Evolutionary conservation across 805 yeast species (phyloP).

Genomic region (Blastobotrys americana): DNA sequence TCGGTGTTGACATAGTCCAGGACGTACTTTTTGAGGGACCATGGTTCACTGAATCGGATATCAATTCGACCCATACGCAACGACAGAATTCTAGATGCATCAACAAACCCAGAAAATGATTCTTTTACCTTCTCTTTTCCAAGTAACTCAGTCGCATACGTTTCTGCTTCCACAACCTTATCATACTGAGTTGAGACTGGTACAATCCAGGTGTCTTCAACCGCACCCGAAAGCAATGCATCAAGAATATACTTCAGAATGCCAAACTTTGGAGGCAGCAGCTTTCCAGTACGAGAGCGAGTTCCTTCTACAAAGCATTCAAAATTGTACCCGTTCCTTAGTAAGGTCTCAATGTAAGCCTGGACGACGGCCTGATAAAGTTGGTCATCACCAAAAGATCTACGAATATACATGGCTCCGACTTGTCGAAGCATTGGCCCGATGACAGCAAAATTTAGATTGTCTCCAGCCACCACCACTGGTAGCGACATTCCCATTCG

Average conservation of each 20-base stretch:
- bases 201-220: constrained; percentile 38
- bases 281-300: constrained; percentile 58
- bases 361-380: constrained; percentile 37
- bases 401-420: constrained; percentile 54
- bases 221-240: constrained; percentile 38
- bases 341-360: constrained; percentile 41
- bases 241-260: constrained; percentile 47
- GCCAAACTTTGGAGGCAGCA: constrained; percentile 56
- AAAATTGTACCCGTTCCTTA: constrained; percentile 42
- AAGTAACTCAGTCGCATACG: constrained; percentile 48
- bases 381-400: constrained; percentile 41
- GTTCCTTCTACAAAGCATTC: constrained; percentile 65
- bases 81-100: constrained; percentile 29
- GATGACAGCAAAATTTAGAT: constrained; percentile 50
- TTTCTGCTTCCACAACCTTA: constrained; percentile 48
- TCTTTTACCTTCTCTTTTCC: constrained; percentile 54
- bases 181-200: constrained; percentile 57
- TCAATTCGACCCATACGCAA: constrained; percentile 36
- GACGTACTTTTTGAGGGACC: constrained; percentile 33
- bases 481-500: constrained; percentile 50
- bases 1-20: constrained; percentile 24
- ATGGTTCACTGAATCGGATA: constrained; percentile 35
- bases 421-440: constrained; percentile 43
- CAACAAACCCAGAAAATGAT: constrained; percentile 35
- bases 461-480: constrained; percentile 58